Conservation (phyloP, 139 green algal genomes). For the Mesostigma viride region DNA sequence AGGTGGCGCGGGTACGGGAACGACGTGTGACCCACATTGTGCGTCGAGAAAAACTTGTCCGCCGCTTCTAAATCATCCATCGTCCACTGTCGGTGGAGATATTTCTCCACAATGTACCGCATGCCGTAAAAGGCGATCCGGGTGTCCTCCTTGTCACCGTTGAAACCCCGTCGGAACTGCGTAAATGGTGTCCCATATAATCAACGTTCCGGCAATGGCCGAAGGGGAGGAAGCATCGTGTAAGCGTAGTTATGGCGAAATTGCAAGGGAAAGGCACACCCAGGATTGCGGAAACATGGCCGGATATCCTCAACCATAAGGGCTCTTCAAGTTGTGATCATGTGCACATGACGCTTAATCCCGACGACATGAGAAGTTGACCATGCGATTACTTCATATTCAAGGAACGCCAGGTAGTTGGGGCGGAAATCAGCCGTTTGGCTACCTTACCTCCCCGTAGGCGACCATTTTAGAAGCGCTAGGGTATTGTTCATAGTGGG, state of each 20-base stretch:
- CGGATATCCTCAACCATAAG: neutral
- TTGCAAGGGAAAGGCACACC: neutral
- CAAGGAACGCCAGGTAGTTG: no score
- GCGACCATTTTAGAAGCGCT: neutral
- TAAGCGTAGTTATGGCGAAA: neutral
- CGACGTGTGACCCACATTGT: neutral
- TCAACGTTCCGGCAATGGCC: no score
- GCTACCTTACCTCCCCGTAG: neutral
- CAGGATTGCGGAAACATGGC: neutral
- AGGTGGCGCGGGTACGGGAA: neutral
- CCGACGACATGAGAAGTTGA: no score
- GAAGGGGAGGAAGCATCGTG: no score
- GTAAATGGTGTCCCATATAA: neutral
- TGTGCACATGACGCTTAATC: no score
- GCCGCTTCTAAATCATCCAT: conserved; percentile 61
- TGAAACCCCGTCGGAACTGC: conserved; percentile 62
- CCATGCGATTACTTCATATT: no score
- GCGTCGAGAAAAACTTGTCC: conserved; percentile 58
- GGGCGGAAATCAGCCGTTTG: no score
- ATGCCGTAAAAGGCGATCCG: conserved; percentile 66
- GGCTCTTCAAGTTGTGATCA: no score
- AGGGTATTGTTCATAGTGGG: neutral
- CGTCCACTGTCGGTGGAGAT: conserved; percentile 65
- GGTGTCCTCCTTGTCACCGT: conserved; percentile 61
- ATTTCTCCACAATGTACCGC: conserved; percentile 70